Percentiles rank a stretch among this genome's conserved stretches.
These are phyloP conservation scores for Leucogyrophana mollusca DNA, from an alignment of 768 basidiomycete genomes.

Conservation along the genomic window DNA sequence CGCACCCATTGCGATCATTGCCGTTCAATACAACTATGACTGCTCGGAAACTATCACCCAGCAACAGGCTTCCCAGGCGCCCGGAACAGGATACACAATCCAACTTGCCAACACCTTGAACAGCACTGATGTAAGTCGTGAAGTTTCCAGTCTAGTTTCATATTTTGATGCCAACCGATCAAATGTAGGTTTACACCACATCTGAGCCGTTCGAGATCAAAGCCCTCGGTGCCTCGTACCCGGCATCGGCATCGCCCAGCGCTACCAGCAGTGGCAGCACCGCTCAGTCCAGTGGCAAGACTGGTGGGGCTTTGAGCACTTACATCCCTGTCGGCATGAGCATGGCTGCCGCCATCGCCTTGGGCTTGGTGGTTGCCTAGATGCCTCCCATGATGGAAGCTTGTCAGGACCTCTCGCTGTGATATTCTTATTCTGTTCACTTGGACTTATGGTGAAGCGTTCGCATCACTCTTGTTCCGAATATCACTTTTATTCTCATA, in stretches of 20 bases:
- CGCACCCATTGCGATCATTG: conserved; percentile 40
- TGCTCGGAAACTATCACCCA: conserved; percentile 55
- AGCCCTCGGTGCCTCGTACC: conserved; percentile 52
- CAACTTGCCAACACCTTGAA: conserved; percentile 51
- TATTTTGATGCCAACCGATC: background rate
- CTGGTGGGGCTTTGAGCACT: conserved; percentile 11
- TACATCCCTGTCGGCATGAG: conserved; percentile 27
- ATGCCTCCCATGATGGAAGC: no score
- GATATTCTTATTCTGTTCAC: no score
- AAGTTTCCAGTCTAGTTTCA: background rate
- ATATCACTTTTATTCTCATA: no score
- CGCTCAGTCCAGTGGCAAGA: conserved; percentile 12
- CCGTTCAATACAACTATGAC: conserved; percentile 52
- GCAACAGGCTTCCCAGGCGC: conserved; percentile 41
- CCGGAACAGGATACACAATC: conserved; percentile 48
- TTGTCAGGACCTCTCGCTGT: no score
- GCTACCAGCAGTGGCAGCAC: conserved; percentile 23
- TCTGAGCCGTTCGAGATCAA: conserved; percentile 63
- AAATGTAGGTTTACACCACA: conserved; percentile 50
- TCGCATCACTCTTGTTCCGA: no score
- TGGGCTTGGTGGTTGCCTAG: conserved; percentile 27
- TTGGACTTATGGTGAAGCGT: background rate
- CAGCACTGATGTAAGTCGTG: conserved; percentile 46
- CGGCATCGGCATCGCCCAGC: conserved; percentile 27
- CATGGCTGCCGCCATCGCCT: conserved; percentile 24